phyloP scores from a whole-genome alignment of 1,284 basidiomycete genomes.

The Cutaneotrichosporon sp. region DNA sequence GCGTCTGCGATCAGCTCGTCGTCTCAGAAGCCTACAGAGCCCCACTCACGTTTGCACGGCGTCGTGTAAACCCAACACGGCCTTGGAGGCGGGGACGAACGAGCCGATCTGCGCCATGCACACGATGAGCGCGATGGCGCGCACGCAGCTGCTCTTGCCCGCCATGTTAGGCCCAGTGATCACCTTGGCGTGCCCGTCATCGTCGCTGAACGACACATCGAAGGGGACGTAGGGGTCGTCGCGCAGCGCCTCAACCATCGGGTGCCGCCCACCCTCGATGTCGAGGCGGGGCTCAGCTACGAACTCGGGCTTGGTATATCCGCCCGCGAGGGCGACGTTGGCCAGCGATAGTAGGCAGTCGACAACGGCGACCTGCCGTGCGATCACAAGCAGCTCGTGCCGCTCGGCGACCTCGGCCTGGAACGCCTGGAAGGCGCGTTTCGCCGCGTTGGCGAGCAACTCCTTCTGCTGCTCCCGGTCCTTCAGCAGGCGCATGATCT shows the following conservation, averaged over 20 bases:
- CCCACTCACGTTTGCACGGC: constrained; percentile 68
- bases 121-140: constrained; percentile 48
- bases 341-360: constrained; percentile 52
- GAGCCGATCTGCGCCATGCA: constrained; percentile 60
- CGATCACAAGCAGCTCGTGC: constrained; percentile 71
- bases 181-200: constrained; percentile 64
- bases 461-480: constrained; percentile 79
- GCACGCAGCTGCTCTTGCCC: constrained; percentile 54
- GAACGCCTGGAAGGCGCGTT: constrained; percentile 67
- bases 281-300: constrained; percentile 60
- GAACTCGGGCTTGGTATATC: constrained; percentile 69
- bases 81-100: constrained; percentile 66
- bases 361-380: constrained; percentile 71
- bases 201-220: constrained; percentile 48
- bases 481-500: constrained; percentile 65
- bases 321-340: constrained; percentile 43
- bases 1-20: constrained; percentile 21
- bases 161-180: constrained; percentile 63
- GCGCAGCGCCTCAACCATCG: constrained; percentile 74
- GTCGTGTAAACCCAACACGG: constrained; percentile 75
- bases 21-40: no score
- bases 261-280: constrained; percentile 62
- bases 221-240: constrained; percentile 76
- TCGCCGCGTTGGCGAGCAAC: constrained; percentile 65
- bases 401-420: constrained; percentile 68